A percentile compares a stretch with the other conserved stretches of the same genome.
phyloP scores from a whole-genome alignment of 345 rosid genomes.

The Hibiscus syriacus region DNA sequence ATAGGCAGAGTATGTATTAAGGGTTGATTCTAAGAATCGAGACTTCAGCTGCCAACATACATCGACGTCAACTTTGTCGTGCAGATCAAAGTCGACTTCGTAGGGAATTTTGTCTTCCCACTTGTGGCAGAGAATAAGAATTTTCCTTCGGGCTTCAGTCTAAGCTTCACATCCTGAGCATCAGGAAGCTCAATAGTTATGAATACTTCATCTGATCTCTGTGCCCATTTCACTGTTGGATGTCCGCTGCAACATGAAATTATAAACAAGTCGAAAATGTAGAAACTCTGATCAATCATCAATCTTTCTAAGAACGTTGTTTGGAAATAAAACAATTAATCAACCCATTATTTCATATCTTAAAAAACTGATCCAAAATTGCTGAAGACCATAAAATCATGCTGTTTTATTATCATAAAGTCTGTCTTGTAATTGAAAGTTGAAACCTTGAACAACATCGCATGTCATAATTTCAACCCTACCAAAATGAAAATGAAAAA shows the following conservation, averaged over 20 bases:
- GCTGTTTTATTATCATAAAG: too few relatives aligned
- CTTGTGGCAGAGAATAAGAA: constrained; percentile 42
- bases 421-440: too few relatives aligned
- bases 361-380: too few relatives aligned
- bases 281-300: too few relatives aligned
- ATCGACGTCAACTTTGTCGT: constrained; percentile 39
- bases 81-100: constrained; percentile 40
- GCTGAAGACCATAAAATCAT: too few relatives aligned
- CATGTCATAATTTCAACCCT: too few relatives aligned
- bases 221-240: constrained; percentile 58
- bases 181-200: constrained; percentile 47
- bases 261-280: too few relatives aligned
- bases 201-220: constrained; percentile 41
- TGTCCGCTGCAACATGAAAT: constrained; percentile 34
- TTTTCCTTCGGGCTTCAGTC: constrained; percentile 51
- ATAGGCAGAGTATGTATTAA: background rate
- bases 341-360: too few relatives aligned
- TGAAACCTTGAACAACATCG: too few relatives aligned
- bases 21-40: background rate
- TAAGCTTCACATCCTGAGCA: constrained; percentile 47
- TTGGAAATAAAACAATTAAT: too few relatives aligned
- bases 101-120: constrained; percentile 40
- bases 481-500: too few relatives aligned
- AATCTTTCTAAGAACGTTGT: too few relatives aligned
- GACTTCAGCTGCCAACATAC: constrained; percentile 20